phyloP scores from a whole-genome alignment of 2,329 filamentous ascomycete genomes.

The Arthroderma sp. region DNA sequence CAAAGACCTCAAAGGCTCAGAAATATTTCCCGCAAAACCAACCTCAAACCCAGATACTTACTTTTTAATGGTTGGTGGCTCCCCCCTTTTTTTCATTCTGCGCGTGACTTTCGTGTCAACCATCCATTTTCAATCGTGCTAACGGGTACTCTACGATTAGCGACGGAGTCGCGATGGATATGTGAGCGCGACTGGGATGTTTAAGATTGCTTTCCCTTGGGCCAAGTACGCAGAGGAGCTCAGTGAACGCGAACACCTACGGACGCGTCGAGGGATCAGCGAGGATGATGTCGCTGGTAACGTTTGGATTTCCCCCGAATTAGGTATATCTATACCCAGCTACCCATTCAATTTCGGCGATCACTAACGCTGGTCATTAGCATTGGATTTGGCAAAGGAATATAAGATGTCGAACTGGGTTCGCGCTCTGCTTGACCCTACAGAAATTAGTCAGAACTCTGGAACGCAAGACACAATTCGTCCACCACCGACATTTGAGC shows the following conservation, averaged over 20 bases:
- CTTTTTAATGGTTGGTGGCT: slow-evolving; percentile 64
- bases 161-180: slow-evolving; percentile 53
- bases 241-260: slow-evolving; percentile 59
- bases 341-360: slow-evolving; percentile 5
- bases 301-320: slow-evolving; percentile 78
- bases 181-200: slow-evolving; percentile 56
- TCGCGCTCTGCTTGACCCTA: slow-evolving; percentile 76
- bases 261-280: slow-evolving; percentile 66
- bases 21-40: slow-evolving; percentile 64
- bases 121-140: slow-evolving; percentile 1
- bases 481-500: slow-evolving; percentile 67
- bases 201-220: slow-evolving; percentile 56
- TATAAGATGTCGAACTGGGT: slow-evolving; percentile 83
- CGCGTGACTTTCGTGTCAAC: background rate
- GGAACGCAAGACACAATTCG: slow-evolving; percentile 63
- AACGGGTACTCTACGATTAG: slow-evolving; percentile 19
- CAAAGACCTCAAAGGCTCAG: slow-evolving; percentile 72
- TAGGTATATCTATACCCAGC: slow-evolving; percentile 33
- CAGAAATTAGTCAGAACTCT: slow-evolving; percentile 52
- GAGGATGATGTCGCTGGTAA: slow-evolving; percentile 90
- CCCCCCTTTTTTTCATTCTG: background rate
- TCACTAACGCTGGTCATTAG: slow-evolving; percentile 34
- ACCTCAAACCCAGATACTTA: slow-evolving; percentile 65
- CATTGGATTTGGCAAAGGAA: slow-evolving; percentile 70
- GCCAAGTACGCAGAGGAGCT: slow-evolving; percentile 47